phyloP scores from a whole-genome alignment of 2,329 filamentous ascomycete genomes.

The Leptographium lundbergii region DNA sequence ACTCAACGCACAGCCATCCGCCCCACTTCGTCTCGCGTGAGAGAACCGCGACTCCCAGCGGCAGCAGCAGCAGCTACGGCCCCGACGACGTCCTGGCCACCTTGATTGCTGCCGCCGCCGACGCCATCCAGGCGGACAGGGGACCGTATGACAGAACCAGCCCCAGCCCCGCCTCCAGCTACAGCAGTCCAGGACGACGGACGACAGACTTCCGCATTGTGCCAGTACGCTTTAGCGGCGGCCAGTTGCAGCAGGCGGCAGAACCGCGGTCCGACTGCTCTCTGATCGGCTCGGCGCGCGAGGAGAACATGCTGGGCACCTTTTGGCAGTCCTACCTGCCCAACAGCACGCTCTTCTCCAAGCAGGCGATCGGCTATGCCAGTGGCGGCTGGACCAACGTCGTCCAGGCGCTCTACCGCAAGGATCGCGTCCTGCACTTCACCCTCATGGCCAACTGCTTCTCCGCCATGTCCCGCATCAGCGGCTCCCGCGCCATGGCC shows the following conservation, averaged over 20 bases:
- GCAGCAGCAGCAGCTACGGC: neutral
- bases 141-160: neutral
- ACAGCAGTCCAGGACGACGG: neutral
- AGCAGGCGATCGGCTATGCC: conserved; percentile 4
- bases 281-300: conserved; percentile 5
- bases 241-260: neutral
- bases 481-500: conserved; percentile 6
- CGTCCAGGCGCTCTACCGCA: conserved; percentile 10
- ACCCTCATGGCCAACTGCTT: conserved; percentile 11
- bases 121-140: neutral
- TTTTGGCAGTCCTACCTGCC: conserved; percentile 13
- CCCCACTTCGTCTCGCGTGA: neutral
- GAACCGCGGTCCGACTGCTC: conserved; percentile 1
- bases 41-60: conserved; percentile 1
- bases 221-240: neutral
- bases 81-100: neutral
- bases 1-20: conserved; percentile 8
- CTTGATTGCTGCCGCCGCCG: neutral
- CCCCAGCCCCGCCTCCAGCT: neutral
- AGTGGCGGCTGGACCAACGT: conserved; percentile 13
- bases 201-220: conserved; percentile 3
- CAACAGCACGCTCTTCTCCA: conserved; percentile 9
- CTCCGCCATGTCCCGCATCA: conserved; percentile 7
- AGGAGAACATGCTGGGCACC: conserved; percentile 7
- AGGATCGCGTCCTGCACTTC: conserved; percentile 10